Evolutionary conservation across 495 filamentous ascomycete genomes (phyloP).

Genomic region (Aspergillus asperescens): DNA sequence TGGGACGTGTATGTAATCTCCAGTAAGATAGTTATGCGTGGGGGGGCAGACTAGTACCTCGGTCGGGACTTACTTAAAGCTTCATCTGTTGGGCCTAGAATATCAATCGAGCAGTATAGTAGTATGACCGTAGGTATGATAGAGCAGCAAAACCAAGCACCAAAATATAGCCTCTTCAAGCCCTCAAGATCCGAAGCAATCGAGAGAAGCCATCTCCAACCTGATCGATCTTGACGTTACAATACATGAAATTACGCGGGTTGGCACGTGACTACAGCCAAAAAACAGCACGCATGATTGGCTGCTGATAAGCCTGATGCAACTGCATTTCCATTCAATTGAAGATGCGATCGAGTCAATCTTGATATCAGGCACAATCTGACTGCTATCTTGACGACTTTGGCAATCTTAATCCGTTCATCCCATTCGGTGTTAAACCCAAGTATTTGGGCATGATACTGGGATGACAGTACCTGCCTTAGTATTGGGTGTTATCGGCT

Average conservation of each 20-base stretch:
- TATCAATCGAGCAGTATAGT: neutral
- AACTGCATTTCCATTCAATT: neutral
- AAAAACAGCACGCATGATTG: neutral
- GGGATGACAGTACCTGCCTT: neutral
- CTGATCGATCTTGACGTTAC: neutral
- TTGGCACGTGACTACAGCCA: neutral
- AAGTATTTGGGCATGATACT: neutral
- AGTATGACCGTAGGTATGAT: neutral
- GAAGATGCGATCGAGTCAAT: neutral
- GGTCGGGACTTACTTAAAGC: neutral
- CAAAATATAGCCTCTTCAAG: neutral
- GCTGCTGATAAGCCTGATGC: conserved; percentile 6
- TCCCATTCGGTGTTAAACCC: neutral
- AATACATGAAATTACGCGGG: neutral
- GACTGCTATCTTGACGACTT: too few species aligned
- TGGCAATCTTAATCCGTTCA: too few species aligned
- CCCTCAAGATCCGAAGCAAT: neutral
- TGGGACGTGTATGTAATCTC: conserved; percentile 5
- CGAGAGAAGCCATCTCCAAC: neutral
- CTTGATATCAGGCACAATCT: too few species aligned
- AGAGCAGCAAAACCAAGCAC: neutral
- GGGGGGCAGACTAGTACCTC: conserved; percentile 2
- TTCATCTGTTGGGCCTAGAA: neutral
- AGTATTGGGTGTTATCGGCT: neutral
- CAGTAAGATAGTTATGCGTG: conserved; percentile 6